Conservation (phyloP, 139 green algal genomes). For the Volvox africanus region DNA sequence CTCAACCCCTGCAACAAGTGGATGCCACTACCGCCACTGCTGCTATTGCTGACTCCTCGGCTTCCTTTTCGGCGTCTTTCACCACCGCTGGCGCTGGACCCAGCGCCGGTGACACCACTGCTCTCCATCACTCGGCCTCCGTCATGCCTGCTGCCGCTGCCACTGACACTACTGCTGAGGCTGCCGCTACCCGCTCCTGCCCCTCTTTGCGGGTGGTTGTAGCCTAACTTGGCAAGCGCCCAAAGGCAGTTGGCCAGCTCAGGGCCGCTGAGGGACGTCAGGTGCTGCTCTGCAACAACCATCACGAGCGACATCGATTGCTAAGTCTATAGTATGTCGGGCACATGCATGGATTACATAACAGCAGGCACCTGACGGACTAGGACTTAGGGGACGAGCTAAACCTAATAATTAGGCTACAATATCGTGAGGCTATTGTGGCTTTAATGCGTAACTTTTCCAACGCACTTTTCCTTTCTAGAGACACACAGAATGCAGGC, state of each 20-base stretch:
- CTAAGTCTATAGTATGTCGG: no score
- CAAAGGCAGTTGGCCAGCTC: constrained; percentile 77
- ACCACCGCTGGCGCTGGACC: not conserved
- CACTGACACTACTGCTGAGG: not conserved
- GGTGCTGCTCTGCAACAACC: not conserved
- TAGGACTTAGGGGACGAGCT: no score
- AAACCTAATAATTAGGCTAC: no score
- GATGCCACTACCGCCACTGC: not conserved
- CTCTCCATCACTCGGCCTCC: no score
- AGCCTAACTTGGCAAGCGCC: constrained; percentile 66
- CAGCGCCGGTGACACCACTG: no score
- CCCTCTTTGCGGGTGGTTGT: not conserved
- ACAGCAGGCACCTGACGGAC: not conserved
- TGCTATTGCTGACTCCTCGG: not conserved
- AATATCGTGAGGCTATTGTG: no score
- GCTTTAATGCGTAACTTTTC: no score
- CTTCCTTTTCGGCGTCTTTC: not conserved
- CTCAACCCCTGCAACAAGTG: constrained; percentile 9
- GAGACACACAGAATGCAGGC: no score
- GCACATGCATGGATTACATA: no score
- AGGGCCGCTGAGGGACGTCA: constrained; percentile 45
- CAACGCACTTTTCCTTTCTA: no score
- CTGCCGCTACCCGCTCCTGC: not conserved
- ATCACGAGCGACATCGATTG: no score
- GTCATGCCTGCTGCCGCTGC: not conserved